Evolutionary conservation across 1,284 basidiomycete genomes (phyloP), one percentile per base, ranked within the genome.

Genomic region (Moniliella sp.): DNA sequence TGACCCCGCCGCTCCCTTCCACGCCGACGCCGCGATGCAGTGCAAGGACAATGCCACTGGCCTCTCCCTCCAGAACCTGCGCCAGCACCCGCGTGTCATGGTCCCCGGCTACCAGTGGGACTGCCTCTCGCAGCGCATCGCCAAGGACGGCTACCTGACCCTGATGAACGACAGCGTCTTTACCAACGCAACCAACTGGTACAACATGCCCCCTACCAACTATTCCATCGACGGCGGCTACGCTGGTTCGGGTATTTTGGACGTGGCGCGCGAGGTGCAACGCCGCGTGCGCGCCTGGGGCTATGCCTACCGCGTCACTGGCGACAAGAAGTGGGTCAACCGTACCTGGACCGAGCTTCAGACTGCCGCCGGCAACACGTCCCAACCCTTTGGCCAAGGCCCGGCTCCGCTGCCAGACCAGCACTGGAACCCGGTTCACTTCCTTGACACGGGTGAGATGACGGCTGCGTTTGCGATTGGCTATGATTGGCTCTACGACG

Each of bases 141-240:
- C 67, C 37, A 73, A 69, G 39, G 79, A 91, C 60, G 75, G 83
- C 7, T 93, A 93, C 64, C 67, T 97, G 43, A 68, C 70, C 21
- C 67, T 48, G 15, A 97, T 86, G 88, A 93, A 97, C 65, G 67
- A 69, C 26, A 78, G 78, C 27, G 93, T 97, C 54, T 80, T 94
- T 49, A 63, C 39, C 17, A 94, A 97, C 62, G 88, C 86, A 5
- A 72, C 80, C 0, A 61, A 62, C 5, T 84, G 75, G 50, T 72
- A 71, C 49, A 50, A 60, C 34, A 55, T 52, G 40, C 19, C 35
- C 14, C 73, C 77, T 25, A 75, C 78, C 17, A 52, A 57, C n/a
- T 91, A 91, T 58, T 62, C 65, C 40, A 61, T 73, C 54, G 86
- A 94, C 56, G 76, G 79, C 28, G 49, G 48, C 11, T 39, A 45